Base-by-base conservation (phyloP, 2,329 filamentous ascomycete genomes). In the Fusarium proliferatum region DNA sequence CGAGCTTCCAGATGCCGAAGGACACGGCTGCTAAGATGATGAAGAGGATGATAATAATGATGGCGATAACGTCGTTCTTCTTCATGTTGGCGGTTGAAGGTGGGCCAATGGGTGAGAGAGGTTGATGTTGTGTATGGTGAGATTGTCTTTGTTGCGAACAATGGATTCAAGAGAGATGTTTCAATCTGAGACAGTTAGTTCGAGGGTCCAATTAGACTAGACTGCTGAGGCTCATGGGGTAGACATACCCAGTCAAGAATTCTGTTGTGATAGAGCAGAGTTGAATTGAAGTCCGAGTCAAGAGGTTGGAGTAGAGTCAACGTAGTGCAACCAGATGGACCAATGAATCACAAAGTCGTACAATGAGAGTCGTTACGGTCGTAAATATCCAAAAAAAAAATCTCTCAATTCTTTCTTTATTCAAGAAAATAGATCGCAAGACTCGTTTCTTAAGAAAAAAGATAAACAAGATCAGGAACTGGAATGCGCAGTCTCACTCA, bases 1-100 rank as follows among this genome's bases (percentile, higher is more conserved):
- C 89, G 13, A 92, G 82, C 67, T 86, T 85, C 83, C 89, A 91
- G 81, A 92, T 92, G 69, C 88, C 90, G 76, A 91, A 91, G 12
- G 88, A 86, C 62, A 92, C 88, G 67, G 84, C 82, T 61, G 89
- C 88, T 53, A 92, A 86, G 55, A 92, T 82, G 78, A 90, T 80
- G 83, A 92, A 92, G 75, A 92, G 86, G 63, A 92, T 81, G 81
- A 92, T 91, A 82, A 92, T 88, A 79, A 92, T 92, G 81, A 92
- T 85, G 76, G 90, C 90, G 81, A 92, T 92, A 78, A 89, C 88
- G 82, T 92, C 87, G 87, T 92, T 92, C 84, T 87, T 83, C 81
- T 92, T 88, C 87, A 88, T 91, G 75, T 74, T 84, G 80, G 81
- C 80, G 78, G 80, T 72, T 71, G 65, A 55, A 60, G 51, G 42